Evolutionary conservation across 2,329 filamentous ascomycete genomes (phyloP), one percentile per base, ranked within the genome.

Genomic region (Chrysosporium keratinophilum): DNA sequence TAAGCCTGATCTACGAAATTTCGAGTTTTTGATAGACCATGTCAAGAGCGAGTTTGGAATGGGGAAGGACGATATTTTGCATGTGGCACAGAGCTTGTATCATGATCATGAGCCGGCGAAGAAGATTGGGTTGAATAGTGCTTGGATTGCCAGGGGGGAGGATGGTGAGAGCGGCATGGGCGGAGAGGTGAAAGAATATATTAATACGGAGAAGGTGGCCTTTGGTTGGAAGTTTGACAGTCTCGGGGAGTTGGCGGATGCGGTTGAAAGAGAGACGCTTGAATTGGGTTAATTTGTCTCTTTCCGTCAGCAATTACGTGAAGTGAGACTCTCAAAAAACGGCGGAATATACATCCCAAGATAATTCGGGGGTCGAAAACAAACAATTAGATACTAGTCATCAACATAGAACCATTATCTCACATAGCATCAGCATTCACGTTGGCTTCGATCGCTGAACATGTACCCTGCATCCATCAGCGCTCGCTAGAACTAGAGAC

Each of bases 51-150:
- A 80, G 5, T 77, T 84, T 50, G 81, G 77, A 0, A 64, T 86
- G 0, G 72, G 76, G 31, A 80, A 78, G 59, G 69, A 70, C 0
- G 71, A 81, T 57, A 71, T 88, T 43, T 63, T 87, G 58, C 83
- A 87, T 64, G 83, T 84, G 0, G 85, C 85, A 50, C 78, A 85
- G 67, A 84, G 81, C 57, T 68, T 87, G 64, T 76, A 74, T 37
- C 79, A 83, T 58, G 85, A 88, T 61, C 83, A 87, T 66, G 75
- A 78, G 3, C 82, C 85, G 0, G 81, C 82, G 2, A 78, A 78
- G 67, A 65, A 78, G 62, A 61, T 82, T 15, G 82, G 80, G 1
- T 64, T 88, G 37, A 74, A 73, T 59, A 82, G 77, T 54, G 78
- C 77, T 15, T 88, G 83, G 83, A 87, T 88, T 61, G 76, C 76